Percentiles rank a stretch among this genome's conserved stretches.
Conservation (phyloP, 129 eudicot genomes). For the Sambucus nigra region DNA sequence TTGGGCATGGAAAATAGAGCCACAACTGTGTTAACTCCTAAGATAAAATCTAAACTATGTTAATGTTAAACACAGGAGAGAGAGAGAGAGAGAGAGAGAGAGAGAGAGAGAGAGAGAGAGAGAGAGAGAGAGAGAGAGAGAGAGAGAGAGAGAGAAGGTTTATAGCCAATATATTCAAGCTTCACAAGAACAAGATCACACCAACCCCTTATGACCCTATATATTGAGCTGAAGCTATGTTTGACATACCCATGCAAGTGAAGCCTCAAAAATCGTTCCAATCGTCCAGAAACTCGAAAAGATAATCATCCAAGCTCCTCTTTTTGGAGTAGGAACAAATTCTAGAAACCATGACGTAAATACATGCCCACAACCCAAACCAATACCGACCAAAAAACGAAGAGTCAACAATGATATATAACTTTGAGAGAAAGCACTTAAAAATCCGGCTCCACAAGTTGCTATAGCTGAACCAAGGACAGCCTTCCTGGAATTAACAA, state of each 20-base stretch:
- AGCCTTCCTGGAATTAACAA: constrained; percentile 34
- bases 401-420: constrained; percentile 29
- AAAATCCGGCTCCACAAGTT: constrained; percentile 38
- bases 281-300: constrained; percentile 55
- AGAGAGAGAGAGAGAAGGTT: no score
- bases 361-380: constrained; percentile 52
- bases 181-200: not conserved
- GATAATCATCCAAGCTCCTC: constrained; percentile 67
- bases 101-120: no score
- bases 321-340: constrained; percentile 46
- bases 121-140: no score
- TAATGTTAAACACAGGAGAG: no score
- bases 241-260: constrained; percentile 56
- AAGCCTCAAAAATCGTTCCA: constrained; percentile 55
- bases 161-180: no score
- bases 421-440: constrained; percentile 54
- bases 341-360: constrained; percentile 58
- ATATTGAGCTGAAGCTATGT: not conserved
- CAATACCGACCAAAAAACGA: constrained; percentile 45
- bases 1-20: no score
- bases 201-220: not conserved
- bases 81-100: no score
- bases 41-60: no score
- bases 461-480: constrained; percentile 40
- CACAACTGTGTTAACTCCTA: no score